Evolutionary conservation across 495 filamentous ascomycete species (phyloP), one percentile per base, ranked within the genome.

Genomic region (Penicillium steckii): DNA sequence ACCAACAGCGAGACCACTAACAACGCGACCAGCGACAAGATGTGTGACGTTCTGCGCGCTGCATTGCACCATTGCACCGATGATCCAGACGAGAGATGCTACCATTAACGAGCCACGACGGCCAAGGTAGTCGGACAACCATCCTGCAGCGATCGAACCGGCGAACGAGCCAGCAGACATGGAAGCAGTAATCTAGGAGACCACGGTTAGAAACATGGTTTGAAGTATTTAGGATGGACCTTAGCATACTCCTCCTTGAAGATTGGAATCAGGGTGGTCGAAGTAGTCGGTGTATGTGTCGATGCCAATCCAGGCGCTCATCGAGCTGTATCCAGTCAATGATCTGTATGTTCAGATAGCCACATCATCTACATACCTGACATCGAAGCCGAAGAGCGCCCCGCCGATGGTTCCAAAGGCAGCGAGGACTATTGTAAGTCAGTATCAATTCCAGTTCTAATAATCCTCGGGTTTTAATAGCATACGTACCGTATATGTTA

Each of bases 1-100:
- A 51, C 86, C 87, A 46, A 90, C 86, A 37, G 81, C 81, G 33
- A 90, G 72, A 48, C 88, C 86, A 59, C 87, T 89, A 35, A 91
- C 66, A 10, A 89, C 75, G 15, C 87, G 83, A 3, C 88, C 88
- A 19, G 80, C 85, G 30, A 90, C 84, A 0, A 91, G 71, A 57
- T 83, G 79, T 21, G 80, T 84, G 8, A 80, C 67, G 48, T 80
- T 79, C 21, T 82, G 79, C 13, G 76, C 80, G 19, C 82, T 72
- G 43, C 82, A 82, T 66, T 90, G 86, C 13, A 90, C 68, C 15
- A 85, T 74, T 0, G 87, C 86, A 3, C 87, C 87, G 30, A 84
- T 68, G 19, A 91, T 75, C 87, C 87, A 90, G 58, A 81, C 84
- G 8, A 88, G 37, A 53, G 83, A 89, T 9, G 84, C 84, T 48